Percentiles rank a stretch among this genome's conserved stretches.
Conservation (phyloP, 306 rosid genomes). For the Ormosia semicastrata region DNA sequence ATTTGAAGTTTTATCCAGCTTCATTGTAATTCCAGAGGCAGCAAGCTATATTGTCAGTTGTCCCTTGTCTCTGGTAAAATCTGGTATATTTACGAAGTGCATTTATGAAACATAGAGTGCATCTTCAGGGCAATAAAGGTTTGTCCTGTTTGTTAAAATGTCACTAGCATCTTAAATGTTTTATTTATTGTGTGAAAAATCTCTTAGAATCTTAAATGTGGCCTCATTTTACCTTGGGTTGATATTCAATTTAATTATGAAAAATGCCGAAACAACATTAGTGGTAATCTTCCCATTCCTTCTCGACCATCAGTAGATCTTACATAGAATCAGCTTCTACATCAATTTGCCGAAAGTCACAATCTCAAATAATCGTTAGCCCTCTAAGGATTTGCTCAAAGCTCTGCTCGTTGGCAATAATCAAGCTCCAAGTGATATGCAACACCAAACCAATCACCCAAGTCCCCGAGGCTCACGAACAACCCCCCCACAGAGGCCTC, state of each 20-base stretch:
- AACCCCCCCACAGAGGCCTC: neutral
- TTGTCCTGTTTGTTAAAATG: neutral
- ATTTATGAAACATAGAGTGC: neutral
- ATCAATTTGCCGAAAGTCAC: neutral
- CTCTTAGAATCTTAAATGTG: too few species aligned
- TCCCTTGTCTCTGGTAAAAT: neutral
- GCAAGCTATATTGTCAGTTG: neutral
- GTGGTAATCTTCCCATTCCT: neutral
- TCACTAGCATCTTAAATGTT: neutral
- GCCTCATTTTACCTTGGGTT: neutral
- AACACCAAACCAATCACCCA: neutral
- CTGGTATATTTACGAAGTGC: neutral
- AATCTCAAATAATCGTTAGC: too few species aligned
- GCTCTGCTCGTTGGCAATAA: too few species aligned
- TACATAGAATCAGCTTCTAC: neutral
- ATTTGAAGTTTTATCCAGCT: neutral
- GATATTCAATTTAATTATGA: too few species aligned
- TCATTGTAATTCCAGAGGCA: neutral
- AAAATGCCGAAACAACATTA: neutral
- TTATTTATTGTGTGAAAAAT: neutral
- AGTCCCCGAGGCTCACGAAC: neutral
- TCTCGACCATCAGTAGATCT: neutral
- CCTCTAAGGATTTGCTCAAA: too few species aligned
- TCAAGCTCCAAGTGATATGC: too few species aligned
- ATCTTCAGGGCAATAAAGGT: neutral